These are phyloP conservation scores for Alternaria rosae DNA, from an alignment of 2,329 filamentous ascomycete species.

Conservation along the genomic window DNA sequence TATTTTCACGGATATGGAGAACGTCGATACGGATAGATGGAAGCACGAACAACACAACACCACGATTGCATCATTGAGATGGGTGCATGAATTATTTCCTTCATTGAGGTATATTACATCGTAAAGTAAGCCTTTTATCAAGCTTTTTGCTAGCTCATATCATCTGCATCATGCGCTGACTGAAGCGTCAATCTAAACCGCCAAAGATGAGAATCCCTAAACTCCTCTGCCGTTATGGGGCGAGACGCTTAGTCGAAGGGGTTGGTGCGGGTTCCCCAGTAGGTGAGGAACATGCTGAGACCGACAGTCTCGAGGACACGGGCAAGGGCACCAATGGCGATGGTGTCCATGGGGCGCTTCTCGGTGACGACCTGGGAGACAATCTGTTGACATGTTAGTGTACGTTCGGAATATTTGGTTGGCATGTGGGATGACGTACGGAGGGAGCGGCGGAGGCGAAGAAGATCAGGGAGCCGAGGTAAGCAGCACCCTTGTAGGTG, in stretches of 20 bases:
- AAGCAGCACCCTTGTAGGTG: constrained; percentile 96
- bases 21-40: rapidly evolving
- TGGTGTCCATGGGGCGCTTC: constrained; percentile 89
- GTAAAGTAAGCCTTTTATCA: constrained; percentile 27
- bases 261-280: constrained; percentile 96
- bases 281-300: constrained; percentile 89
- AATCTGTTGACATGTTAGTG: constrained; percentile 64
- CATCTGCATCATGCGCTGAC: constrained; percentile 28
- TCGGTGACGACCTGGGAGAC: constrained; percentile 86
- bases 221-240: constrained; percentile 23
- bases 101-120: constrained; percentile 40
- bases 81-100: constrained; percentile 16
- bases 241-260: constrained; percentile 74
- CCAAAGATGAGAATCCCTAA: constrained; percentile 31
- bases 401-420: neutral
- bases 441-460: constrained; percentile 86
- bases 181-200: constrained; percentile 37
- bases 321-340: constrained; percentile 82
- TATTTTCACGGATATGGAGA: neutral
- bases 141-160: constrained; percentile 33
- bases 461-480: constrained; percentile 91
- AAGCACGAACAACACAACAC: neutral
- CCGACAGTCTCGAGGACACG: constrained; percentile 94
- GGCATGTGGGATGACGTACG: constrained; percentile 62
- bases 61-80: neutral